Conservation (phyloP, 345 rosid genomes). For the Euphorbia tirucalli region DNA sequence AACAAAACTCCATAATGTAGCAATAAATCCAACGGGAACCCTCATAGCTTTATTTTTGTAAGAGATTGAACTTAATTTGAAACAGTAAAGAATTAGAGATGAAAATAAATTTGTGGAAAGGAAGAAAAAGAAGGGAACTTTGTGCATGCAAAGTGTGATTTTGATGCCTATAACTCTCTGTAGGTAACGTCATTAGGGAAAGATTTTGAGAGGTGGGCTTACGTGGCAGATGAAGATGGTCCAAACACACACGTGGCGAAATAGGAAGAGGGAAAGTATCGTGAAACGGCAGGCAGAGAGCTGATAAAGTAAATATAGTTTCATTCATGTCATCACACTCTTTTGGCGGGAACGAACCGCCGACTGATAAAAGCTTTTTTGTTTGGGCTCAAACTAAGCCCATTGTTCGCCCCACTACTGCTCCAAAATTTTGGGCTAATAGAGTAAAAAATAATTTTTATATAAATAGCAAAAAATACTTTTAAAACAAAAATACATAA, state of each 20-base stretch:
- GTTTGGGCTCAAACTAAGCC: neutral
- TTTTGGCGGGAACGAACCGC: constrained; percentile 26
- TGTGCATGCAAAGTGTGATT: neutral
- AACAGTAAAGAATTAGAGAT: neutral
- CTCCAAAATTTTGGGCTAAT: too few species aligned
- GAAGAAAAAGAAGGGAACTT: constrained; percentile 5
- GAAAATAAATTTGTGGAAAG: neutral
- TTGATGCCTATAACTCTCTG: too few species aligned
- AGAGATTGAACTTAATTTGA: neutral
- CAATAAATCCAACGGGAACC: constrained; percentile 58
- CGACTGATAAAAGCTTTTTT: neutral
- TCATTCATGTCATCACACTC: neutral
- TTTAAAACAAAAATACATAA: too few species aligned
- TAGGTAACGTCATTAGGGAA: neutral
- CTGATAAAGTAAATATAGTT: neutral
- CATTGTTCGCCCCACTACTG: too few species aligned
- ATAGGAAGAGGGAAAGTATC: constrained; percentile 3
- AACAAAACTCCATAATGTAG: constrained; percentile 65
- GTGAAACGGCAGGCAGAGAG: neutral
- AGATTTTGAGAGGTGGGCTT: neutral
- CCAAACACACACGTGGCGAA: constrained; percentile 21
- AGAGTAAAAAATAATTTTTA: too few species aligned
- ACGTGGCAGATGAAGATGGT: constrained; percentile 26
- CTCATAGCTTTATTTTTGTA: constrained; percentile 38
- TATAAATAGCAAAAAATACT: too few species aligned